Base-by-base conservation (phyloP, 2,329 filamentous ascomycete species). In the Microcyclospora pomicola region DNA sequence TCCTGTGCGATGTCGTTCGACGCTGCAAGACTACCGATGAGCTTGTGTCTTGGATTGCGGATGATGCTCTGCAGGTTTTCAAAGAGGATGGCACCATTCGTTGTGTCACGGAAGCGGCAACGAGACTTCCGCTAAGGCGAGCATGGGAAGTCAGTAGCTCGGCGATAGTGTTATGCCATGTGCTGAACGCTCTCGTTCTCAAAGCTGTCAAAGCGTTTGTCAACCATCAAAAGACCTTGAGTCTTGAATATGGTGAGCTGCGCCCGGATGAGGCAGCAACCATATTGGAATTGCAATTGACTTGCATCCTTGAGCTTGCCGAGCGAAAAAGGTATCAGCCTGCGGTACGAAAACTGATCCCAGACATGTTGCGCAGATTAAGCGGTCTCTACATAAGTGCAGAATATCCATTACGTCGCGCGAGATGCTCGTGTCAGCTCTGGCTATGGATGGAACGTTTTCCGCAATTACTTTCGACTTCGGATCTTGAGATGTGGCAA, bases 11-110 rank as follows among this genome's bases (percentile, higher is more conserved):
- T 13, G 49, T 49, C 2, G 16, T 56, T 2, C 30, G 40, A 10
- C 15, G 24, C 9, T 45, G 42, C 32, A 46, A 39, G 27, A 39
- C 42, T 9, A 37, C 42, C 16, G 50, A 55, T 10, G 42, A 47
- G 3, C 16, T 50, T 3, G 27, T 43, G 13, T 42, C 42, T 5
- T 58, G 53, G 53, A 38, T 53, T 30, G 65, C 81, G 6, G 63
- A 68, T 35, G 67, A 71, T 12, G 72, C 83, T n/a, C 71, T 79
- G 39, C 68, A 71, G 12, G 69, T 69, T 37, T 66, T 80, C 49
- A 64, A 82, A 5, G 68, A 72, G 16, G 67, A 73, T 30, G 75
- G 73, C 2, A 63, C 69, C 1, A 58, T 82, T 16, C 55, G 63
- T n/a, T 54, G 59, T 1, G 66, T 82, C n/a, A 68, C 70, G 0